Percentiles rank a stretch among this genome's conserved stretches.
phyloP scores from a whole-genome alignment of 106 monocot species.

The Allium cepa region DNA sequence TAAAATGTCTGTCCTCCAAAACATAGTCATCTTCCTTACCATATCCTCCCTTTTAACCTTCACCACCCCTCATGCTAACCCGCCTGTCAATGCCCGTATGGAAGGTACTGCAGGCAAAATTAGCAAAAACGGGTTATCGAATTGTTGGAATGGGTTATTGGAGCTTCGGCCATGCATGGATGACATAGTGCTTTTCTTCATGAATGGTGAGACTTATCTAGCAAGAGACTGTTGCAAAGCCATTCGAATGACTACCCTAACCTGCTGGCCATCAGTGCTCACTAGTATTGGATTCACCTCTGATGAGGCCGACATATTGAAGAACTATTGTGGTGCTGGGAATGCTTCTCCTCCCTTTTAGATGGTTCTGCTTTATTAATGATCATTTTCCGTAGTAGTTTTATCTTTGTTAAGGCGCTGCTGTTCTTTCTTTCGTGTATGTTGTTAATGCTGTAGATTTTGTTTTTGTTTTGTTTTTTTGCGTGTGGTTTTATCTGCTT shows the following conservation, averaged over 20 bases:
- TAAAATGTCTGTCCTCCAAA: constrained; percentile 12
- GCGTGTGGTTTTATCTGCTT: too few relatives aligned
- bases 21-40: neutral
- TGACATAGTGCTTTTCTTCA: constrained; percentile 37
- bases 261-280: constrained; percentile 35
- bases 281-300: constrained; percentile 27
- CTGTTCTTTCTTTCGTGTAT: too few relatives aligned
- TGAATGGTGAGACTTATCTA: constrained; percentile 29
- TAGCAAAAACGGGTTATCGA: neutral
- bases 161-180: constrained; percentile 33
- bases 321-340: constrained; percentile 31
- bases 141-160: constrained; percentile 30
- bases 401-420: too few relatives aligned
- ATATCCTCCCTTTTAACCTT: neutral
- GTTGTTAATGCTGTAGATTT: too few relatives aligned
- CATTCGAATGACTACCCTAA: constrained; percentile 20
- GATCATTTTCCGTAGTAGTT: too few relatives aligned
- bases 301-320: constrained; percentile 31
- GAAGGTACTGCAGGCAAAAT: neutral
- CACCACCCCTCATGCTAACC: neutral
- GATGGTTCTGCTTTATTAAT: too few relatives aligned
- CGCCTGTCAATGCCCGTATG: neutral
- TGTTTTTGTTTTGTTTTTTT: too few relatives aligned
- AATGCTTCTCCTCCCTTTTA: neutral
- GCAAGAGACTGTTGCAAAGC: constrained; percentile 26